Conservation (phyloP, 202 grass and related monocot species). For the Hordeum pubiflorum region DNA sequence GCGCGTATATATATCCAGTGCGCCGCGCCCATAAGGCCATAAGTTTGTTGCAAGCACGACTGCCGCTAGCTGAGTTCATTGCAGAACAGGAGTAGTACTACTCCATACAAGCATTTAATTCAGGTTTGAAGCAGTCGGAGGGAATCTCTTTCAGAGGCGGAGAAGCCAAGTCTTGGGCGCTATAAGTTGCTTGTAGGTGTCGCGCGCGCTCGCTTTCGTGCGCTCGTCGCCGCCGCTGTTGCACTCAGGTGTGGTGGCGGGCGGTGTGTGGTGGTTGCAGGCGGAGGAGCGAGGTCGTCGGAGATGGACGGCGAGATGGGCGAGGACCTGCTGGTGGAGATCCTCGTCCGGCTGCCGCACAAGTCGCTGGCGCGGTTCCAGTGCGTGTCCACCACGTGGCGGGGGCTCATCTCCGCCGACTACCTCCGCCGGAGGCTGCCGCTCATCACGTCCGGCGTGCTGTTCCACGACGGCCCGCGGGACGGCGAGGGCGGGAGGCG, state of each 20-base stretch:
- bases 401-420: slow-evolving; percentile 55
- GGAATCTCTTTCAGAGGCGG: too few relatives aligned
- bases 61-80: background rate
- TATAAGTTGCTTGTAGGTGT: background rate
- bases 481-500: background rate
- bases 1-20: background rate
- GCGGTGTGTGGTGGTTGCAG: background rate
- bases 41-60: background rate
- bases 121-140: background rate
- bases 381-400: slow-evolving; percentile 71
- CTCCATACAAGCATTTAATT: background rate
- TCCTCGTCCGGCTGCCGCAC: slow-evolving; percentile 58
- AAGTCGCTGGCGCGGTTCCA: slow-evolving; percentile 73
- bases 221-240: background rate
- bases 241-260: background rate
- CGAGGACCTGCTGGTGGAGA: slow-evolving; percentile 64
- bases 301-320: slow-evolving; percentile 29
- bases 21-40: too few relatives aligned
- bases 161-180: too few relatives aligned
- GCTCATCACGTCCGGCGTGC: slow-evolving; percentile 65
- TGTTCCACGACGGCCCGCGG: slow-evolving; percentile 37
- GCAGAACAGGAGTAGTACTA: background rate
- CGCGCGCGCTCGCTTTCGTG: background rate
- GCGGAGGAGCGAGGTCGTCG: background rate
- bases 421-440: slow-evolving; percentile 59